Base-by-base conservation (phyloP, 2,329 filamentous ascomycete genomes). In the Aurifilum marmelostoma region DNA sequence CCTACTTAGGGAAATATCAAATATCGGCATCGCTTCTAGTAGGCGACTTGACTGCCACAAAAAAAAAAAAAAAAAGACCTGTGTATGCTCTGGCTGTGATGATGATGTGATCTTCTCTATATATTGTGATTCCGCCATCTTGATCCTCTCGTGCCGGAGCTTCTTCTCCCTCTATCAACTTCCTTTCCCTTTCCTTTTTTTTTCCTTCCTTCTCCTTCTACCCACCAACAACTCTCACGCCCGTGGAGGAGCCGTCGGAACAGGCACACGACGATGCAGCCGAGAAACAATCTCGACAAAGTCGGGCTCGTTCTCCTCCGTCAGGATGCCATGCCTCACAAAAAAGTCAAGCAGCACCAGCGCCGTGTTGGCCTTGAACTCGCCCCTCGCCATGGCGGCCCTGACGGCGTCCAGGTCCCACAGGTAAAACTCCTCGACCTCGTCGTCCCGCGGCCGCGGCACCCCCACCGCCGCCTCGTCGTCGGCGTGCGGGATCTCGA, bases 281-380 rank as follows among this genome's bases (percentile, higher is more conserved):
- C 84, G 77, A 66, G 75, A 77, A 58, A 79, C 79, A 71, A 97
- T 91, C 77, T 93, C 89, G 61, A 91, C 81, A 76, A 91, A 96
- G 72, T 92, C 85, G 66, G 81, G 81, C 80, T 97, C 92, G 68
- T 88, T 90, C 76, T 93, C 92, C 0, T 86, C 79, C 1, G 89
- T 94, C 69, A 97, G 76, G 63, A 93, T 82, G 0, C 92, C 92
- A 77, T 94, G 92, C 32, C 93, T 81, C 60, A 97, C 81, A 74
- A 97, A 88, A 77, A 97, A 97, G 75, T 97, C 93, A 62, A 96
- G 83, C 81, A 95, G 83, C 62, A 95, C 89, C 39, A 91, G 76
- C 34, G 91, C 89, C 74, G 92, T 93, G 75, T 97, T 96, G 0
- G 93, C 91, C 83, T 97, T 97, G 81, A 97, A 97, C 77, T 93